Conservation (phyloP, 306 rosid genomes). For the Quercus engelmannii region DNA sequence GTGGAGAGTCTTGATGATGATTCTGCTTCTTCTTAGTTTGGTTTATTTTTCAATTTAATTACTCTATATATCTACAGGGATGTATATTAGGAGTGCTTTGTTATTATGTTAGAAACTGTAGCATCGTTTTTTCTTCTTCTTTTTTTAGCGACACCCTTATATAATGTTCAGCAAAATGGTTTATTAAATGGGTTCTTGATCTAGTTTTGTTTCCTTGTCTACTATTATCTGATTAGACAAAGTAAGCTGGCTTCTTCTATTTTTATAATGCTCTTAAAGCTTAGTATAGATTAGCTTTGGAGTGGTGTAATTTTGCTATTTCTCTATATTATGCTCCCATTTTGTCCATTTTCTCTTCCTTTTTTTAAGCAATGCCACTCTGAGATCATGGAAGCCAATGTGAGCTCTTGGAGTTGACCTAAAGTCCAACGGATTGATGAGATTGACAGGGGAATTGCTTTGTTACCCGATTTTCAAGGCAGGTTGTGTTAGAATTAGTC, state of each 20-base stretch:
- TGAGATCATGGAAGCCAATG: background rate
- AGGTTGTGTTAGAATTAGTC: background rate
- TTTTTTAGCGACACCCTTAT: background rate
- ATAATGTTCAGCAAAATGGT: background rate
- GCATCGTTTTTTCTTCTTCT: background rate
- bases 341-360: background rate
- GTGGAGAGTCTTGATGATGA: constrained; percentile 31
- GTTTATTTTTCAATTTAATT: background rate
- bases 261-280: background rate
- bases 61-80: background rate
- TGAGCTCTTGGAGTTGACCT: background rate
- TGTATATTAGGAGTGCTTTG: constrained; percentile 5
- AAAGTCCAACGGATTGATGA: background rate
- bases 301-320: background rate
- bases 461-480: background rate
- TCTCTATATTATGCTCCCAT: background rate
- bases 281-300: background rate
- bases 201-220: background rate
- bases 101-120: background rate
- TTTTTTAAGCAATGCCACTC: background rate
- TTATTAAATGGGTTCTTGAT: background rate
- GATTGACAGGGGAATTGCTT: background rate
- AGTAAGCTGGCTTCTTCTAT: too few relatives aligned
- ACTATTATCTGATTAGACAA: background rate
- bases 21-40: background rate